Evolutionary conservation across 768 basidiomycete genomes (phyloP), one percentile per base, ranked within the genome.

Genomic region (Lactarius quietus): DNA sequence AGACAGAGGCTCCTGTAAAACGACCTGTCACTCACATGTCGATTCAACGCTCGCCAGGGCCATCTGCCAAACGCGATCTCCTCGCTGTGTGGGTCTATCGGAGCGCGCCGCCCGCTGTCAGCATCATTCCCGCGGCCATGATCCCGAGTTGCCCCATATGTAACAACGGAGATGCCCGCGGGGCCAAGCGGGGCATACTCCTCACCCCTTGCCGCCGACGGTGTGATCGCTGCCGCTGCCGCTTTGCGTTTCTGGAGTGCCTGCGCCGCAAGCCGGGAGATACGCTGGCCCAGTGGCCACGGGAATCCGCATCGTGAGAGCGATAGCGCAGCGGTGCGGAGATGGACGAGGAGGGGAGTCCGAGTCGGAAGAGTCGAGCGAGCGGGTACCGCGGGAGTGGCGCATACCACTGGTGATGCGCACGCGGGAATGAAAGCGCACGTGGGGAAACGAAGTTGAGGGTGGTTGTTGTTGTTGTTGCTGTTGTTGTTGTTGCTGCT

Each of bases 381-480:
- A n/a, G 55, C 17, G 64, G 38, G 39, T 63, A 58, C 76, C 76
- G 26, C 79, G 79, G 68, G 80, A 80, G 33, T 79, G 81, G 54
- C 81, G 81, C 38, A 90, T 71, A 23, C 90, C 90, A 18, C 87
- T 88, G 3, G 88, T 84, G 67, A 92, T 92, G 69, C 90, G 86
- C 36, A 92, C 90, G 48, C 90, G 84, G 61, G 89, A 86, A 63
- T 84, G 83, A 74, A 92, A 92, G 60, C 83, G 87, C 3, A 91
- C 86, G 36, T 76, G 78, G 6, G 75, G 72, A 51, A 61, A 56
- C 3, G 57, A 31, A 38, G 20, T 68, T 51, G 67, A 57, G 68
- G 56, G 18, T 7, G 53, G 33, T 54, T 33, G 39, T 6, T 51
- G 59, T n/a, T 28, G 10, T 23, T 53, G 51, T 2, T 51, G 57